A percentile compares a stretch with the other conserved stretches of the same genome.
These are phyloP conservation scores for Rosa persica DNA, from an alignment of 306 rosid species.

Conservation along the genomic window DNA sequence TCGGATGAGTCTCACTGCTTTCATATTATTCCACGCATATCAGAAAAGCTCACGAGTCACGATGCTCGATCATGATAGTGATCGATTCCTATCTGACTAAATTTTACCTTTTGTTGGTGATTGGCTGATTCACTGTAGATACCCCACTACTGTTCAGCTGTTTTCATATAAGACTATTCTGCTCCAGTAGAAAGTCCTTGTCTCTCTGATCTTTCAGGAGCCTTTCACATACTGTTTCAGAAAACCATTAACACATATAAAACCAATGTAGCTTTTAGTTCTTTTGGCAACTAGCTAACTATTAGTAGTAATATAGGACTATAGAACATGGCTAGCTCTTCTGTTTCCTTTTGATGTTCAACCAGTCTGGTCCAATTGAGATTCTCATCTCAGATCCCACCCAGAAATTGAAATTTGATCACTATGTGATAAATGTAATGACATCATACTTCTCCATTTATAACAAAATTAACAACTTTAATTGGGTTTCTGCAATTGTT, in stretches of 20 bases:
- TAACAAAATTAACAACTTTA: background rate
- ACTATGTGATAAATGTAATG: background rate
- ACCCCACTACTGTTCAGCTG: background rate
- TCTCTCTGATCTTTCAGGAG: background rate
- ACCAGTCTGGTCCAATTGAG: background rate
- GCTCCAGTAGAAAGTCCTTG: background rate
- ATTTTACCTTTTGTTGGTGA: background rate
- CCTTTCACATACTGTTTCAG: background rate
- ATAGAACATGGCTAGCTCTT: conserved; percentile 2
- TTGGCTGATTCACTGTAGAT: conserved; percentile 4
- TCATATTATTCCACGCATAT: background rate
- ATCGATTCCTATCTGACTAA: background rate
- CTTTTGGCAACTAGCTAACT: background rate
- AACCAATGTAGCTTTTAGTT: background rate
- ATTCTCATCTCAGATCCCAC: background rate
- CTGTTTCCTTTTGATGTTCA: background rate
- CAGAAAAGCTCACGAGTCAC: background rate
- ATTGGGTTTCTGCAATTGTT: background rate
- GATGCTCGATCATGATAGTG: background rate
- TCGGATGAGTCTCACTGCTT: background rate
- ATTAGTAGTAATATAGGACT: background rate
- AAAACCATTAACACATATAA: background rate
- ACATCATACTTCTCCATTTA: background rate
- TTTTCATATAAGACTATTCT: background rate
- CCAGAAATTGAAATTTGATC: background rate